Evolutionary conservation across 2,329 filamentous ascomycete genomes (phyloP), one percentile per base, ranked within the genome.

Genomic region (Beauveria sp.): DNA sequence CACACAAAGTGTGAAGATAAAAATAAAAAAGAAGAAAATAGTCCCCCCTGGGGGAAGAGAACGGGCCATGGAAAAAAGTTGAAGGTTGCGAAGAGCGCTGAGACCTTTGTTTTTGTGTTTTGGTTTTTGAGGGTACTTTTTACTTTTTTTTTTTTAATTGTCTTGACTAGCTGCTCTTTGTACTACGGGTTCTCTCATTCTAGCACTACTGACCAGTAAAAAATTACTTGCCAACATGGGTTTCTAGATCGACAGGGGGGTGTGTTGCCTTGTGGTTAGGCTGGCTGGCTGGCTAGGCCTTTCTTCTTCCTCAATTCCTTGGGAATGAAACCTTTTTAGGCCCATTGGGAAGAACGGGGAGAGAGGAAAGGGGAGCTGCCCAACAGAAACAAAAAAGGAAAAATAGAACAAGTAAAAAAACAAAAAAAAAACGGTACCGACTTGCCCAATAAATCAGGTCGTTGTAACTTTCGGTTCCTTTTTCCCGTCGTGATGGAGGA

Each of bases 171-270:
- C 10, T 34, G 7, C 31, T 20, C 31, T 20, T 50, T 31, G 51
- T 34, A 34, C 10, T 24, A 26, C 28, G 22, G 31, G 42, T 34
- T 40, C 40, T 22, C 40, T 51, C 40, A 49, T 10, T 31, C 28
- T 31, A 12, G 10, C 3, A 34, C 5, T 12, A 5, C 10, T 12
- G 10, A 34, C 31, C 31, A 34, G 31, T 34, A 34, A 16, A n/a
- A 42, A 9, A n/a, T 8, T 8, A 31, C 34, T 34, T 42, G 22
- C 57, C 45, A 60, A 54, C 59, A 54, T 55, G 49, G 59, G 31
- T 34, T 55, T 55, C 51, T 45, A 61, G 51, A 62, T 62, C 48
- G 60, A 62, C 60, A 62, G 31, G 31, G 60, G 60, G 60, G 60
- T 52, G 53, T 58, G 42, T 51, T 31, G 42, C 42, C 31, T n/a